phyloP scores from a whole-genome alignment of 257 asterid genomes.

The Scutellaria galericulata region DNA sequence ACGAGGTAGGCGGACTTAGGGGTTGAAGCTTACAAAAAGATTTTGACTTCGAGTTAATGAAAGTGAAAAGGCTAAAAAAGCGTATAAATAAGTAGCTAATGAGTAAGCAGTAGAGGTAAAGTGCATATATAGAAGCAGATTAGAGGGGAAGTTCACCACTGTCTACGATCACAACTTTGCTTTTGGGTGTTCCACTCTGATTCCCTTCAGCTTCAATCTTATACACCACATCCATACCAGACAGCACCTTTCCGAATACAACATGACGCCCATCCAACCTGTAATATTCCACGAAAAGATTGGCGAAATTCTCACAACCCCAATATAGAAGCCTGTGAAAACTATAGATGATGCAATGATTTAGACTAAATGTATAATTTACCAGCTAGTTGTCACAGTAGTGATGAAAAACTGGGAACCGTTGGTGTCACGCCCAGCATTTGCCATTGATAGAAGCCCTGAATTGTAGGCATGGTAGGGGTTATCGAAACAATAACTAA shows the following conservation, averaged over 20 bases:
- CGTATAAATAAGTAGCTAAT: too few relatives aligned
- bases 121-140: neutral
- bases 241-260: conserved; percentile 88
- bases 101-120: too few relatives aligned
- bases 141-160: conserved; percentile 81
- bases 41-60: too few relatives aligned
- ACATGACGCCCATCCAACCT: conserved; percentile 97
- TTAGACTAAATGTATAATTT: conserved; percentile 10
- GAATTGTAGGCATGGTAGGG: conserved; percentile 5
- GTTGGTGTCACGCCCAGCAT: conserved; percentile 84
- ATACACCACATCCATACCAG: conserved; percentile 97
- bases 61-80: too few relatives aligned
- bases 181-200: conserved; percentile 83
- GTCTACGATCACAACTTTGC: conserved; percentile 73
- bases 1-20: too few relatives aligned
- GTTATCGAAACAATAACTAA: neutral
- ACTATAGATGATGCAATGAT: neutral
- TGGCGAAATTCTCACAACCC: neutral
- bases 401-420: conserved; percentile 98
- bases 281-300: neutral
- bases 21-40: too few relatives aligned
- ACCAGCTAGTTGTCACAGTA: conserved; percentile 99
- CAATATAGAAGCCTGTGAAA: neutral
- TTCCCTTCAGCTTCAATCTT: conserved; percentile 96
- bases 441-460: conserved; percentile 93